A percentile compares a stretch with the other conserved stretches of the same genome.
phyloP scores from a whole-genome alignment of 2,329 filamentous ascomycete species.

The Cercospora zeae-maydis region DNA sequence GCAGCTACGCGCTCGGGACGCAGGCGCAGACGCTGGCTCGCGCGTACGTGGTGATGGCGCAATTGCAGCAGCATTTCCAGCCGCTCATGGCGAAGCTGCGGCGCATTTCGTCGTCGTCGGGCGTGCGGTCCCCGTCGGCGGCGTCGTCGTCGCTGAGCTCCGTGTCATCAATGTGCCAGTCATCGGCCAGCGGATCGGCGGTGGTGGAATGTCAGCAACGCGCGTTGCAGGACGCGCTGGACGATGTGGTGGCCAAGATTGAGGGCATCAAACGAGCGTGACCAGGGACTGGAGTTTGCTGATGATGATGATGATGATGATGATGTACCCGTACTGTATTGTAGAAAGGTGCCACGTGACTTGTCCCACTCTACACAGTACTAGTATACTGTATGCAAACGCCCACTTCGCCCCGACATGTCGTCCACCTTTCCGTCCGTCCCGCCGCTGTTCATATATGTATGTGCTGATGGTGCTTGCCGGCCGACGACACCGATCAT shows the following conservation, averaged over 20 bases:
- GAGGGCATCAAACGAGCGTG: not conserved
- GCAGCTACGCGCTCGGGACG: constrained; percentile 7
- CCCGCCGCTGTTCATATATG: too few relatives aligned
- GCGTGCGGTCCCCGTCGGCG: not conserved
- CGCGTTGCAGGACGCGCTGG: not conserved
- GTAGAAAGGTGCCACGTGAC: too few relatives aligned
- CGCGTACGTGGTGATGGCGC: constrained; percentile 7
- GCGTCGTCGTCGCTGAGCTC: constrained; percentile 1
- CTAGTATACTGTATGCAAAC: too few relatives aligned
- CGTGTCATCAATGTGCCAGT: not conserved
- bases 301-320: too few relatives aligned
- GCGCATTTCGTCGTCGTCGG: not conserved
- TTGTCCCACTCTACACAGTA: too few relatives aligned
- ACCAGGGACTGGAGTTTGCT: not conserved
- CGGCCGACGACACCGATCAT: too few relatives aligned
- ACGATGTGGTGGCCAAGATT: not conserved
- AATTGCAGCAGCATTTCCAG: constrained; percentile 10
- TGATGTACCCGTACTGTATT: too few relatives aligned
- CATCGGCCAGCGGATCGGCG: not conserved
- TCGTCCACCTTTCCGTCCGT: too few relatives aligned
- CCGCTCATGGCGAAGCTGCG: constrained; percentile 9
- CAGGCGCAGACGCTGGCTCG: constrained; percentile 5
- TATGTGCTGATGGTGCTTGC: too few relatives aligned
- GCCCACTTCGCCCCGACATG: too few relatives aligned
- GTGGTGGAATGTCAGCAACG: not conserved